A percentile compares a stretch with the other conserved stretches of the same genome.
Conservation (phyloP, 2,329 filamentous ascomycete species). For the Cadophora gregata region DNA sequence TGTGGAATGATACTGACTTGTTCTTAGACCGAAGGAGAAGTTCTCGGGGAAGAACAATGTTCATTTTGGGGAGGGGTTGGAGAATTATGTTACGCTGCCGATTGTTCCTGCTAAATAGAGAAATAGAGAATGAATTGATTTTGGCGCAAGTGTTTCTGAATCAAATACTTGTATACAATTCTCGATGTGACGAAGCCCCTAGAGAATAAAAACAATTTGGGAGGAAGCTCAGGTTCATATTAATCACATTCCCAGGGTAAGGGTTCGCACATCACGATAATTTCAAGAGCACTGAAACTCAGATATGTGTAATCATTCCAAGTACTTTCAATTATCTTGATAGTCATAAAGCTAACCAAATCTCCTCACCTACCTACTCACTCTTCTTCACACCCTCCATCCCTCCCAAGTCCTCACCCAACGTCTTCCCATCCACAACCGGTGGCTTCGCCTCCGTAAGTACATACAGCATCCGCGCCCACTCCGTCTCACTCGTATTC, state of each 20-base stretch:
- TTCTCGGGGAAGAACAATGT: slow-evolving; percentile 58
- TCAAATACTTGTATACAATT: neutral
- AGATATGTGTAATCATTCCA: neutral
- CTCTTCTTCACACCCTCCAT: slow-evolving; percentile 30
- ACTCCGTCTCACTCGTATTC: slow-evolving; percentile 35
- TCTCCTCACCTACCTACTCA: slow-evolving; percentile 6
- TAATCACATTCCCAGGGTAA: too few relatives aligned
- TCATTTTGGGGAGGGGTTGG: slow-evolving; percentile 54
- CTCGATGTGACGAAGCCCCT: too few relatives aligned
- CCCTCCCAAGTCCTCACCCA: slow-evolving; percentile 35
- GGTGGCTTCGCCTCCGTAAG: slow-evolving; percentile 30
- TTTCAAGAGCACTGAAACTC: too few relatives aligned
- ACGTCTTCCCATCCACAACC: slow-evolving; percentile 27
- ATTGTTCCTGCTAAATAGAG: slow-evolving; percentile 50
- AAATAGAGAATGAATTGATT: neutral
- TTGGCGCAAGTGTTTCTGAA: neutral
- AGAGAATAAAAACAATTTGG: too few relatives aligned
- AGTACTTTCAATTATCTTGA: neutral
- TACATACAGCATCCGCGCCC: slow-evolving; percentile 42
- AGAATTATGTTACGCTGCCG: slow-evolving; percentile 60
- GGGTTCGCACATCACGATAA: too few relatives aligned
- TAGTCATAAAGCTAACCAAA: neutral
- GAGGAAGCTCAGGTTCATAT: too few relatives aligned
- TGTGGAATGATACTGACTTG: neutral
- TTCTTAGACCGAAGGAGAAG: slow-evolving; percentile 46